Evolutionary conservation across 1,284 basidiomycete species (phyloP).

Genomic region (Ustilago vetiveriae): DNA sequence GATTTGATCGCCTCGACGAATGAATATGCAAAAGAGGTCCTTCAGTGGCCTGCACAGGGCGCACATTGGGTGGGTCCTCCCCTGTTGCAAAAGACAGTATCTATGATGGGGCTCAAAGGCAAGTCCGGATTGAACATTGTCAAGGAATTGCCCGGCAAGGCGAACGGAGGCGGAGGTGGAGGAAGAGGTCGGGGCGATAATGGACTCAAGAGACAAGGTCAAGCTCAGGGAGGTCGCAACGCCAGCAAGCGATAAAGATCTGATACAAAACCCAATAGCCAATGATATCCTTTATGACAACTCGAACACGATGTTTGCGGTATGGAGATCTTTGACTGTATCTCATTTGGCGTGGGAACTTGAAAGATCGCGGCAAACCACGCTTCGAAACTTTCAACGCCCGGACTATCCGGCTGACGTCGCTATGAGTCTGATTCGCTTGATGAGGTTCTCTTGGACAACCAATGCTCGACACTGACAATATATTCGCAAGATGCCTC

Average conservation of each 20-base stretch:
- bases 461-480: too few relatives aligned
- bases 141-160: slow-evolving; percentile 31
- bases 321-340: too few relatives aligned
- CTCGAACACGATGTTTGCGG: background rate
- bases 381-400: too few relatives aligned
- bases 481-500: too few relatives aligned
- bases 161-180: slow-evolving; percentile 10
- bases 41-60: slow-evolving; percentile 32
- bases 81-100: slow-evolving; percentile 72
- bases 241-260: slow-evolving; percentile 35
- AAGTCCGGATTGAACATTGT: slow-evolving; percentile 70
- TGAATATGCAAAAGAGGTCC: slow-evolving; percentile 66
- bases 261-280: too few relatives aligned
- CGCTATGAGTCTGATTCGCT: too few relatives aligned
- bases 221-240: slow-evolving; percentile 21
- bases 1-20: slow-evolving; percentile 71
- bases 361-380: too few relatives aligned
- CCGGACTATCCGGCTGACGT: too few relatives aligned
- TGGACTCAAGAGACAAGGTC: slow-evolving; percentile 25
- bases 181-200: slow-evolving; percentile 3
- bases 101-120: slow-evolving; percentile 74
- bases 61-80: slow-evolving; percentile 66
- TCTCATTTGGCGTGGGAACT: too few relatives aligned
- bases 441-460: too few relatives aligned
- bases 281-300: background rate